Evolutionary conservation across 805 yeast genomes (phyloP), one percentile per base, ranked within the genome.

Genomic region (Myxozyma mucilagina): DNA sequence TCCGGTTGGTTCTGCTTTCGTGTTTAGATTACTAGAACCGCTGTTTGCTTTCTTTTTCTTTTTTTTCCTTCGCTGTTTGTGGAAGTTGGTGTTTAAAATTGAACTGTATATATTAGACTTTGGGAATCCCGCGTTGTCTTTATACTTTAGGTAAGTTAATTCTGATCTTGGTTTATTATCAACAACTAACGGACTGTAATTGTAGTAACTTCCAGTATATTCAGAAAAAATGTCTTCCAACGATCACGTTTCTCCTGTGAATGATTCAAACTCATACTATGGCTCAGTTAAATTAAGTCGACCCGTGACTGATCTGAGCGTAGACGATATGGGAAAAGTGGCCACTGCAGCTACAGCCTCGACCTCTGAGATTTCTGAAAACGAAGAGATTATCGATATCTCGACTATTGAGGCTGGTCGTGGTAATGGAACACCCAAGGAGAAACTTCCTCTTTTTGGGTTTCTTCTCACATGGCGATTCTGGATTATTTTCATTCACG

Each of bases 401-500:
- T 18, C 18, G 20, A n/a, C 11, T 18, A 34, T 13, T 13, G 57
- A 51, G 20, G 24, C 5, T 29, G 44, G n/a, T 29, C 14, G 42
- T 29, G 53, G 18, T 6, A n/a, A 29, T 9, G 34, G 18, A 42
- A 29, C 10, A 4, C 32, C 16, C 39, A 18, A 31, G 7, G 34
- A 18, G 29, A 14, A 20, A 13, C 32, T 47, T 11, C 47, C 54
- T 11, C 34, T 39, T 34, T 68, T 68, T 52, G 48, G 54, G 36
- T 75, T 74, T 52, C 49, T 78, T 32, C 47, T 70, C 18, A 71
- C 77, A 39, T 58, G 61, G 48, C 70, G 74, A 14, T 78, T 78
- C 63, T 77, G 79, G 78, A 67, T 77, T 56, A 78, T 77, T 36
- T 71, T 78, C 45, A 39, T 77, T 13, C 73, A 72, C 36, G 81